Conservation (phyloP, 2,329 filamentous ascomycete species). For the Beauveria australis region DNA sequence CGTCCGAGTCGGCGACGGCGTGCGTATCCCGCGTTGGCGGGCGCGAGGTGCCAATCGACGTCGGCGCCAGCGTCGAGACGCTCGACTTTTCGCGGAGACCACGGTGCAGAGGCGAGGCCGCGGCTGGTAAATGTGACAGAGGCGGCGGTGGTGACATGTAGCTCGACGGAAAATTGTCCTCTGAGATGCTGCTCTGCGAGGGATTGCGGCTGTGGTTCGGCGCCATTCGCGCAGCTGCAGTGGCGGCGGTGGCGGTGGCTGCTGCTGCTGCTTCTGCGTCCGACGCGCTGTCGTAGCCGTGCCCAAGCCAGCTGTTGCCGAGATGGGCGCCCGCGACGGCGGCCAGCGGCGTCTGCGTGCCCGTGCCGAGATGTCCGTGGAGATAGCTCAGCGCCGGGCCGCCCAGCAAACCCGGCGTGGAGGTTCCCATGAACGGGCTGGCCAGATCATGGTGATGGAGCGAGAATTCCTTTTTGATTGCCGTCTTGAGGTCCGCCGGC, state of each 20-base stretch:
- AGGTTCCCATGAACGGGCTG: slow-evolving; percentile 49
- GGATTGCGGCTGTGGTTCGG: slow-evolving; percentile 34
- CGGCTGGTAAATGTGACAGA: neutral
- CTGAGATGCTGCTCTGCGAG: slow-evolving; percentile 40
- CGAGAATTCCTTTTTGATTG: slow-evolving; percentile 24
- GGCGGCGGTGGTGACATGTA: slow-evolving; percentile 25
- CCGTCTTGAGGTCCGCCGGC: slow-evolving; percentile 23
- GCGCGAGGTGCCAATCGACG: slow-evolving; percentile 43
- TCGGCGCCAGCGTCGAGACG: slow-evolving; percentile 53
- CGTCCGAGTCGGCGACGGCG: slow-evolving; percentile 25
- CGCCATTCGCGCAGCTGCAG: slow-evolving; percentile 10
- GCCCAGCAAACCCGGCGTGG: slow-evolving; percentile 58
- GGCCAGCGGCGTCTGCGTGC: slow-evolving; percentile 70
- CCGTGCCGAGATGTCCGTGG: slow-evolving; percentile 68
- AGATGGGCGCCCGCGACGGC: slow-evolving; percentile 62
- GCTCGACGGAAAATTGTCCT: slow-evolving; percentile 29
- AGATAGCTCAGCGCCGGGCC: slow-evolving; percentile 77
- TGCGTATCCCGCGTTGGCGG: slow-evolving; percentile 49
- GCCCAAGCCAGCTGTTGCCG: slow-evolving; percentile 28
- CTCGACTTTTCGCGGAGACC: slow-evolving; percentile 50
- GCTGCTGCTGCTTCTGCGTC: neutral
- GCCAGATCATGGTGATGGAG: slow-evolving; percentile 34
- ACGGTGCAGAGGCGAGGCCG: slow-evolving; percentile 30
- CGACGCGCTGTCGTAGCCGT: neutral
- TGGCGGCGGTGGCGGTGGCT: neutral